Conservation (phyloP, 169 alveolate species). For the Cryptosporidium ryanae region DNA sequence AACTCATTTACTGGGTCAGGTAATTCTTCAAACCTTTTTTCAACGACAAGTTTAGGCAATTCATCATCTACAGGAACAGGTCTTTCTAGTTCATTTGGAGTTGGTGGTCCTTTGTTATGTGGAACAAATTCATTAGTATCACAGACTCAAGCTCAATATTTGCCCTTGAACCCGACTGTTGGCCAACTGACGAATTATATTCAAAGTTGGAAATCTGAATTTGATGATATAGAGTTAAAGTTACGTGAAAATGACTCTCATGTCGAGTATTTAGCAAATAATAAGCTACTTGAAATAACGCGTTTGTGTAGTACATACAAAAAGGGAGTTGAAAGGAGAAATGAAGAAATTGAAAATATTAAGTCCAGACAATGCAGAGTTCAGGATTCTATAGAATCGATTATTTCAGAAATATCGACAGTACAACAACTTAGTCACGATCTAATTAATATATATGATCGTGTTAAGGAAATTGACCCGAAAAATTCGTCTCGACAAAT, state of each 20-base stretch:
- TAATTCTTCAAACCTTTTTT: conserved; percentile 15
- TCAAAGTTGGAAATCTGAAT: conserved; percentile 67
- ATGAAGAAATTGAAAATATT: conserved; percentile 68
- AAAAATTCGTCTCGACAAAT: conserved; percentile 51
- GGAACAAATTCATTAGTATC: conserved; percentile 10
- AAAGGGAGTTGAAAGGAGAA: conserved; percentile 70
- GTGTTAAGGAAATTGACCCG: conserved; percentile 55
- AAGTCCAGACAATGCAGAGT: conserved; percentile 46
- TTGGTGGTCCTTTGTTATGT: not conserved
- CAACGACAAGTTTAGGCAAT: conserved; percentile 2
- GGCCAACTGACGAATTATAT: conserved; percentile 72
- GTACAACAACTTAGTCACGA: conserved; percentile 70
- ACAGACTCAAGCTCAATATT: conserved; percentile 45
- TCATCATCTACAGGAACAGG: conserved; percentile 28
- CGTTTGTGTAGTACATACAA: conserved; percentile 56
- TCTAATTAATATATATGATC: conserved; percentile 54
- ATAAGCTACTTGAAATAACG: conserved; percentile 54
- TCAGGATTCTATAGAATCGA: conserved; percentile 47
- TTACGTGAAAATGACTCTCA: conserved; percentile 66
- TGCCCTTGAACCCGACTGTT: conserved; percentile 64
- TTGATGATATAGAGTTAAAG: conserved; percentile 59
- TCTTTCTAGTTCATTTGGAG: not conserved
- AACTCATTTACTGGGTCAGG: conserved; percentile 18
- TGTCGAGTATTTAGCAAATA: conserved; percentile 53
- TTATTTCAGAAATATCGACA: conserved; percentile 52